phyloP scores from a whole-genome alignment of 2,329 filamentous ascomycete species.

The Pleochaeta shiraiana region DNA sequence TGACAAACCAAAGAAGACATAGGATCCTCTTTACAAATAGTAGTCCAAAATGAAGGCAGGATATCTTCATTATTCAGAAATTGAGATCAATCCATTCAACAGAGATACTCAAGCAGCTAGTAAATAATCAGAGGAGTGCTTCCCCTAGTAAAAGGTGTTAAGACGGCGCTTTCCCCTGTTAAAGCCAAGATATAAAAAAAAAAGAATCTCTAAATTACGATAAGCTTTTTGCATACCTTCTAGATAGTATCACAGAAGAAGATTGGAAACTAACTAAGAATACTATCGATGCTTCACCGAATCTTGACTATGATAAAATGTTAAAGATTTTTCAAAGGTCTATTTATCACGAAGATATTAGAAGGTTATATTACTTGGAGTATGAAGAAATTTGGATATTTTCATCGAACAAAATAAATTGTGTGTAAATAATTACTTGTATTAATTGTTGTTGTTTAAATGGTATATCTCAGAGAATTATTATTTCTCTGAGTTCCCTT shows the following conservation, averaged over 20 bases:
- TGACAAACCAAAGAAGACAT: not conserved
- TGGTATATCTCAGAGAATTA: no score
- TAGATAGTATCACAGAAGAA: not conserved
- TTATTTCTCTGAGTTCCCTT: no score
- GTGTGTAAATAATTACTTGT: no score
- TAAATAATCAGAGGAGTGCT: not conserved
- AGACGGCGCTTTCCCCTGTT: not conserved
- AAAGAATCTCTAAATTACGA: not conserved
- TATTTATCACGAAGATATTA: no score
- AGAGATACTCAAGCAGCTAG: not conserved
- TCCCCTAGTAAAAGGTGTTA: not conserved
- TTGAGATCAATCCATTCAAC: not conserved
- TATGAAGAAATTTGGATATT: no score
- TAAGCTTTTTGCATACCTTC: not conserved
- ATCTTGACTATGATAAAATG: not conserved
- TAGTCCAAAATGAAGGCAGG: not conserved
- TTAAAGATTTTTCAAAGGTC: not conserved
- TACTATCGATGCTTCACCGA: not conserved
- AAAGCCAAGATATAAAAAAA: constrained; percentile 1
- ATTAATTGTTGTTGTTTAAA: no score
- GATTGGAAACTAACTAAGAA: not conserved
- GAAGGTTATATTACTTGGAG: no score
- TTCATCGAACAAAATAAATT: no score
- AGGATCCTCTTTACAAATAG: not conserved
- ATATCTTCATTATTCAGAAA: not conserved